Evolutionary conservation across 441 rosid species (phyloP).

Genomic region (Bocquillonia castaneifolia): DNA sequence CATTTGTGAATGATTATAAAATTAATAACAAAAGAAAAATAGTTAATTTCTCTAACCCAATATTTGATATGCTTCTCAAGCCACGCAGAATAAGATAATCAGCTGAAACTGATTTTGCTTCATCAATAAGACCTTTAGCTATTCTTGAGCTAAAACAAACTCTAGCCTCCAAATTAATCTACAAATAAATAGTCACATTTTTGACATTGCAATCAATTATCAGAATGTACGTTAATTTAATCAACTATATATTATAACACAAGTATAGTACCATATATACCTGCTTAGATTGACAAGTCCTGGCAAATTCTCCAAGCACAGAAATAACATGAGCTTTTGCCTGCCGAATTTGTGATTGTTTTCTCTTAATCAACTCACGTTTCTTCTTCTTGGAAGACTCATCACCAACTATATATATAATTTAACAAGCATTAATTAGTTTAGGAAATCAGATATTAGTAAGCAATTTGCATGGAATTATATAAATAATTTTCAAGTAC

Average conservation of each 20-base stretch:
- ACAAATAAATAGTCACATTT: background rate
- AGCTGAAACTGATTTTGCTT: constrained; percentile 67
- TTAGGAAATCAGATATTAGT: background rate
- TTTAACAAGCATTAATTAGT: background rate
- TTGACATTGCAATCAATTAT: background rate
- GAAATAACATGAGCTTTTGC: constrained; percentile 81
- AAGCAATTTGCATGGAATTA: background rate
- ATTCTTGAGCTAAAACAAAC: constrained; percentile 57
- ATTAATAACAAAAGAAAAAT: background rate
- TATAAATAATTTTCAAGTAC: background rate
- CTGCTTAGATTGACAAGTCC: constrained; percentile 55
- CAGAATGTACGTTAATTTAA: background rate
- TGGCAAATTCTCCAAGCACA: constrained; percentile 66
- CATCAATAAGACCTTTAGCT: constrained; percentile 58
- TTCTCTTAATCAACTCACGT: constrained; percentile 32
- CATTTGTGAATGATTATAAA: constrained; percentile 1
- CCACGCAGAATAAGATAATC: constrained; percentile 63
- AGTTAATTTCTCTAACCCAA: constrained; percentile 25
- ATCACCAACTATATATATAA: constrained; percentile 35
- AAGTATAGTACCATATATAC: no score
- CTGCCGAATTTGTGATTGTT: constrained; percentile 47
- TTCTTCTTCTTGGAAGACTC: constrained; percentile 26
- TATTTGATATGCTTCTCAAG: constrained; percentile 40
- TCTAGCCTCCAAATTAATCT: constrained; percentile 86
- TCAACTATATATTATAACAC: no score